A percentile compares a stretch with the other conserved stretches of the same genome.
These are phyloP conservation scores for Triadica sebifera DNA, from an alignment of 345 rosid genomes.

Conservation along the genomic window DNA sequence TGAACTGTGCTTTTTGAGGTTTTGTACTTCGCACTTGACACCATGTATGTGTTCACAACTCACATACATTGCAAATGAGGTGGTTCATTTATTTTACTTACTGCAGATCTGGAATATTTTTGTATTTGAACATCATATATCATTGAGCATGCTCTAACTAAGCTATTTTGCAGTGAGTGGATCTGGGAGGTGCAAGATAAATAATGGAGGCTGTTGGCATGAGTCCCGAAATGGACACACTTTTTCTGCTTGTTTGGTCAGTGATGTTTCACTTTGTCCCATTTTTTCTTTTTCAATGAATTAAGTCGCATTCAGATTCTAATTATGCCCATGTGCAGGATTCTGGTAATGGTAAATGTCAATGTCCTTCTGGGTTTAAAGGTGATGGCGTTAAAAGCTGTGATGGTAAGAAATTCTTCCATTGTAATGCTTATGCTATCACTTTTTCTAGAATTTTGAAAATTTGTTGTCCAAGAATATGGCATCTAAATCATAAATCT, in stretches of 20 bases:
- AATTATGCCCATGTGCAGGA: constrained; percentile 47
- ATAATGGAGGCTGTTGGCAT: constrained; percentile 79
- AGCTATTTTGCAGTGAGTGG: constrained; percentile 49
- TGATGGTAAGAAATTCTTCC: constrained; percentile 49
- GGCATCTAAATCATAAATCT: not conserved
- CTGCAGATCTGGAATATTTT: not conserved
- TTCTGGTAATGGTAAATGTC: constrained; percentile 61
- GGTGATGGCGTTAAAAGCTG: constrained; percentile 88
- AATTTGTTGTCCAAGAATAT: not conserved
- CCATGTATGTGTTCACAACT: not conserved
- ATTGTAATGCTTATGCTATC: not conserved
- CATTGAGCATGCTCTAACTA: not conserved
- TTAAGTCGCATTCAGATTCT: constrained; percentile 16
- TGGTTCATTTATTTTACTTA: constrained; percentile 4
- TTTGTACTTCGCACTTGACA: not conserved
- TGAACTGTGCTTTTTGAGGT: constrained; percentile 4
- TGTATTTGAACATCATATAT: not conserved
- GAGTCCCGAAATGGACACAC: constrained; percentile 51
- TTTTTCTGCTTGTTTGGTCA: constrained; percentile 71
- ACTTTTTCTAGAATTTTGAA: not conserved
- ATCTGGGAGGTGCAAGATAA: constrained; percentile 61
- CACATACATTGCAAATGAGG: not conserved
- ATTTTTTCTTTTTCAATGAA: not conserved
- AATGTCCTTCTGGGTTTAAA: constrained; percentile 86
- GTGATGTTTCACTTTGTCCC: constrained; percentile 24